Evolutionary conservation across 352 stramenopile genomes (phyloP), one percentile per base, ranked within the genome.

Genomic region (Pythium periplocum): DNA sequence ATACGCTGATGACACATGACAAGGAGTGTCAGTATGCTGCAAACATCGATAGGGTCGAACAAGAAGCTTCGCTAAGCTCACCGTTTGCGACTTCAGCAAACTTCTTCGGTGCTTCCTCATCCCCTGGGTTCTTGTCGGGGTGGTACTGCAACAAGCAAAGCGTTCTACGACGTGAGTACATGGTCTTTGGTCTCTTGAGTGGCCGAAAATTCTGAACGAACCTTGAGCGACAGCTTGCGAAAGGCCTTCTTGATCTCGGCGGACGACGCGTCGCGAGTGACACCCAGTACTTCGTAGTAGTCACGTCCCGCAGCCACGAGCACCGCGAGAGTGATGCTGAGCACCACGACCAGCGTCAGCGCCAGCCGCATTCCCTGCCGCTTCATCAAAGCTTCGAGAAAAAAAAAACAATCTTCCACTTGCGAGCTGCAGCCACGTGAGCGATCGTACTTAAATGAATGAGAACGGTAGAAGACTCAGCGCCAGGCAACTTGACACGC

Each of bases 141-240:
- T 96, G 87, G 58, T 92, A 79, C 83, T 91, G 49, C 5, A 41
- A 1, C 6, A 46, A 30, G 39, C 17, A 26, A 35, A 41, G 8
- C n/a, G 3, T 10, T 6, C 48, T 26, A 26, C 17, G 17, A 26
- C 17, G 17, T 26, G 17, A 26, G 17, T 26, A 26, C 17, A 26
- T 26, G 17, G 17, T 26, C 17, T 26, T 26, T 26, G 17, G 17
- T 26, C 17, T 26, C 0, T 26, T 26, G 17, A 26, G 43, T 31
- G 10, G 43, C 43, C 38, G 38, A 8, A 42, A 42, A 12, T 1
- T 42, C 38, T 12, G 12, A 42, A 8, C 26, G 17, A 47, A 90
- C 80, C 70, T 95, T 95, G 53, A 96, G 69, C 51, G 87, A 94
- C 36, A 96, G 68, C 64, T 95, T 95, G 57, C 85, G 74, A 62